Percentiles rank a stretch among this genome's conserved stretches.
These are phyloP conservation scores for Euptelea pleiosperma DNA, from an alignment of 164 flowering plant species.

Conservation along the genomic window DNA sequence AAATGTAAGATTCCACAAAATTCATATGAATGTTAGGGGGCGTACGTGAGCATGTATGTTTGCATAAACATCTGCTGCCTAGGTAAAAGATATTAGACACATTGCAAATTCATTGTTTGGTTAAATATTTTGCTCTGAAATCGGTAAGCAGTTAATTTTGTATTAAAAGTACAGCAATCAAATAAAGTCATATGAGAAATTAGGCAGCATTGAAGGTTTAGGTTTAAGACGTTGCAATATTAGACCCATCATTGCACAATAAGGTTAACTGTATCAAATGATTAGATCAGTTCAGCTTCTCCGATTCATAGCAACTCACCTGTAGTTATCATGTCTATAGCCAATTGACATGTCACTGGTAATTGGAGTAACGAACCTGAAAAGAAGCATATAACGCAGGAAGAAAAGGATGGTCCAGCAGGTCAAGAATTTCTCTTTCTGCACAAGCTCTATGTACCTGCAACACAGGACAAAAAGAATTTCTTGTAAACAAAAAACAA, in stretches of 20 bases:
- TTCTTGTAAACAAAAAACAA: not conserved
- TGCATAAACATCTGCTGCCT: too few species aligned
- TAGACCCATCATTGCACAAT: too few species aligned
- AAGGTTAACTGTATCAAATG: too few species aligned
- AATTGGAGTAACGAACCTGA: constrained; percentile 56
- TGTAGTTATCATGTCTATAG: not conserved
- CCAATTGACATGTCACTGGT: not conserved
- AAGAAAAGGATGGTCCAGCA: constrained; percentile 97
- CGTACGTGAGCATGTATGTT: too few species aligned
- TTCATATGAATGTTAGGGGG: not conserved
- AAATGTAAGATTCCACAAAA: constrained; percentile 5
- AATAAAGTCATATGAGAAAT: too few species aligned
- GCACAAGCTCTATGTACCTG: constrained; percentile 99
- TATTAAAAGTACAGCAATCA: too few species aligned
- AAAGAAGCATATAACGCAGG: constrained; percentile 97
- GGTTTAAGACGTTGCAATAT: too few species aligned
- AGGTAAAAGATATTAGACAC: too few species aligned
- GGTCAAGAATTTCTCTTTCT: constrained; percentile 93
- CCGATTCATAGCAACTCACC: not conserved
- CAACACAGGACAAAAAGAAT: constrained; percentile 9
- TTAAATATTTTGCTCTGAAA: too few species aligned
- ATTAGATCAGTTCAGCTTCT: not conserved
- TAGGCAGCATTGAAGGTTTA: too few species aligned
- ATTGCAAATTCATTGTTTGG: too few species aligned
- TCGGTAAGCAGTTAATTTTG: not conserved